Evolutionary conservation across 352 stramenopile species (phyloP), one percentile per base, ranked within the genome.

Genomic region (Globisporangium takayamanum): DNA sequence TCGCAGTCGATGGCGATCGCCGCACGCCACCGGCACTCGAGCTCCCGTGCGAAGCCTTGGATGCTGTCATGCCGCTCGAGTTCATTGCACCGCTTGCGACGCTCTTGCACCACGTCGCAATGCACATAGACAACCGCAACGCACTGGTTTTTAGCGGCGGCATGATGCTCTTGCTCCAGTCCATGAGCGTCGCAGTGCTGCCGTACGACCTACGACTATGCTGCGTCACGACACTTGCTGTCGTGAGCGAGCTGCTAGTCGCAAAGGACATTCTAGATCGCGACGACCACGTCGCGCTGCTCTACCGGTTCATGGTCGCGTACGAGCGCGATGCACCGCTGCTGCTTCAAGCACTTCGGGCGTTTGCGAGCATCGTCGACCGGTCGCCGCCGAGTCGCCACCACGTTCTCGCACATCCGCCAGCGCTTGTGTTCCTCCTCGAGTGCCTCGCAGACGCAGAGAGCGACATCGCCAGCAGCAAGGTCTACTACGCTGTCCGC

Each of bases 351-450:
- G 68, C 71, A 14, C 60, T 89, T 0, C 66, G 66, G n/a, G 66
- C 69, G n/a, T 68, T 88, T 18, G 68, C 78, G 4, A 75, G 76
- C 51, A 77, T 88, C 44, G 57, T 88, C 54, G 71, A 84, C 55
- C 60, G 64, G 16, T 88, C 80, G 0, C 60, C 68, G 3, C n/a
- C 57, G 8, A 77, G 74, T 70, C 70, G 78, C 16, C 63, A 57
- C 15, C 62, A 71, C 37, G 72, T 88, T 2, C 58, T 82, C 16
- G 46, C 55, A 14, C 70, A 74, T 8, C 26, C 62, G 3, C 42
- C 59, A 41, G 62, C 72, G 37, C 46, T 80, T 2, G 59, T 68
- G 6, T 85, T 87, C 36, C 39, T 88, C 4, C 49, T 88, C 11
- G 62, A 69, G 20, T 80, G 76, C 55, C 72, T 88, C 20, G 62